Base-by-base conservation (phyloP, 2,329 filamentous ascomycete genomes). In the Epicoccum nigrum region DNA sequence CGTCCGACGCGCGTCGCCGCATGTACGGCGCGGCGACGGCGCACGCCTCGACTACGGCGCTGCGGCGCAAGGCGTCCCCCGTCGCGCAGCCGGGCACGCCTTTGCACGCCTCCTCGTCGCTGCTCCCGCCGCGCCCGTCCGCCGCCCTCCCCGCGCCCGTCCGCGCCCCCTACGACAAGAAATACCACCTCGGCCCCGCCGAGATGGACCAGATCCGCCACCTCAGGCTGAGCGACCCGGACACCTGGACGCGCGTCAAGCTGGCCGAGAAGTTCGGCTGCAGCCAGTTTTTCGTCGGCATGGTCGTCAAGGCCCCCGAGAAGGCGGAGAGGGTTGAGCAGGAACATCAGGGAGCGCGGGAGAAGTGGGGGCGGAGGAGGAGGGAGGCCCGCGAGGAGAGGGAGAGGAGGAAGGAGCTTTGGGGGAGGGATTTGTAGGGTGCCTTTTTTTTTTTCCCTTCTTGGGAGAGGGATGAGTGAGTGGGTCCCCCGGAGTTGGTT, bases 231-330 rank as follows among this genome's bases (percentile, higher is more conserved):
- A 73, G 74, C 50, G 81, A 88, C 59, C 84, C 85, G 6, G 73
- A 78, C 55, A 74, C 74, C 51, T 88, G 85, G 84, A 86, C 83
- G 38, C 70, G 83, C 37, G 76, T 77, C 49, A 78, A 77, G 63
- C 68, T 88, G 57, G 84, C 86, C 31, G 80, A 84, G 68, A 82
- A 81, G 64, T 88, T 86, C 66, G 79, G 81, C 5, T 87, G 85
- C 70, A 84, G 79, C 48, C 77, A 81, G 50, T 80, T 86, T 43
- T 87, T 88, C 59, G 79, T 87, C 37, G 80, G 80, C 8, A 76
- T 86, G 75, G 81, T 85, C 56, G 81, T 80, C 23, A 80, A 79
- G 53, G 65, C 60, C 34, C 60, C 68, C 46, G 71, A 68, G 47
- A 76, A 76, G 69, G 73, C 71, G 52, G 68, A 71, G 59, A 60